Conservation (phyloP, 2,329 filamentous ascomycete species). For the Podosphaera xanthii region DNA sequence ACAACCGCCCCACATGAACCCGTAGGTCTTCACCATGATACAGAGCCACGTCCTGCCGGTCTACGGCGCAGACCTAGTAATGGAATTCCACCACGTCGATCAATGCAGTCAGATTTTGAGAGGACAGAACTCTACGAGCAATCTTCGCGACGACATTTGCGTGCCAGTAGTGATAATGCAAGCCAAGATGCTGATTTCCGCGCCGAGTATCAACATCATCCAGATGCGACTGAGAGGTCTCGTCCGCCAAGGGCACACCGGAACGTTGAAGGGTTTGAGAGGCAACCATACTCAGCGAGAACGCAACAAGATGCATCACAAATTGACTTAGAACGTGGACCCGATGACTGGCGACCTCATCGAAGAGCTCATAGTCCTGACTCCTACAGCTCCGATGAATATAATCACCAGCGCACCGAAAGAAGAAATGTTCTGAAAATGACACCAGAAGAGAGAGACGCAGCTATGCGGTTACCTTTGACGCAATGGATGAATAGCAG, state of each 20-base stretch:
- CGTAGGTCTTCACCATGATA: neutral
- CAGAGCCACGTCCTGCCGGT: neutral
- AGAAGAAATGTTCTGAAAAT: slow-evolving; percentile 20
- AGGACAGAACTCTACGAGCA: neutral
- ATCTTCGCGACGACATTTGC: neutral
- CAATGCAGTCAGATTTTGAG: neutral
- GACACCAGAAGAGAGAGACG: slow-evolving; percentile 19
- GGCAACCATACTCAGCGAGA: slow-evolving; percentile 7
- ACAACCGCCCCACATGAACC: neutral
- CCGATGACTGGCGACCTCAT: slow-evolving; percentile 1
- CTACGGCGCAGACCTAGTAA: neutral
- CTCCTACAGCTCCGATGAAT: slow-evolving; percentile 10
- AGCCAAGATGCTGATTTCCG: neutral
- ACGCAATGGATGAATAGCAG: slow-evolving; percentile 25
- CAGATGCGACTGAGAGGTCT: slow-evolving; percentile 10
- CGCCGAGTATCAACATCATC: slow-evolving; percentile 3
- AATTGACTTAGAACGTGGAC: slow-evolving; percentile 7
- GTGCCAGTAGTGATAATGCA: neutral
- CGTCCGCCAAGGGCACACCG: slow-evolving; percentile 11
- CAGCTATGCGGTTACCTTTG: slow-evolving; percentile 23
- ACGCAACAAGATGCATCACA: slow-evolving; percentile 10
- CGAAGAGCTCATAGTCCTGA: slow-evolving; percentile 5
- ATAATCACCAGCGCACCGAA: slow-evolving; percentile 8
- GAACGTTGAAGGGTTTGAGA: slow-evolving; percentile 8
- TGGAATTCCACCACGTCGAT: neutral